These are phyloP conservation scores for Ramularia endophylla DNA, from an alignment of 2,329 filamentous ascomycete species.

Conservation along the genomic window DNA sequence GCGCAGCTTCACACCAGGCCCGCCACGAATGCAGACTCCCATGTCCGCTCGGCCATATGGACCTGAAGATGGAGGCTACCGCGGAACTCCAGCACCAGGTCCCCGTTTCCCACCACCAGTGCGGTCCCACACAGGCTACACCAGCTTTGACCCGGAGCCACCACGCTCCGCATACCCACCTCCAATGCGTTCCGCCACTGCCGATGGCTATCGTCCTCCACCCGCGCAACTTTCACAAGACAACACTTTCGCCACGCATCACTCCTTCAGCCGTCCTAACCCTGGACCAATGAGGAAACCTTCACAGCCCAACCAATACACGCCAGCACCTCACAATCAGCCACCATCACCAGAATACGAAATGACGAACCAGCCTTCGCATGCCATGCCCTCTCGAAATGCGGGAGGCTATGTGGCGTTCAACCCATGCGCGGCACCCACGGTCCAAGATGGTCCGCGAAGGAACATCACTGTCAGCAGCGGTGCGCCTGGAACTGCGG, in stretches of 20 bases:
- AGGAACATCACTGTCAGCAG: too few species aligned
- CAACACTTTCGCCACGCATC: not conserved
- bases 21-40: conserved; percentile 9
- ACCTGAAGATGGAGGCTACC: not conserved
- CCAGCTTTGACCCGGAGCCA: conserved; percentile 11
- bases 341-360: not conserved
- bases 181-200: conserved; percentile 22
- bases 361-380: not conserved
- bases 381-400: not conserved
- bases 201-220: conserved; percentile 19
- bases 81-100: conserved; percentile 3
- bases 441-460: too few species aligned
- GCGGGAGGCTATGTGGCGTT: not conserved
- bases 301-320: not conserved
- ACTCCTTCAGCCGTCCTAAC: not conserved
- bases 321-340: not conserved
- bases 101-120: conserved; percentile 14
- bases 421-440: not conserved
- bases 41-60: conserved; percentile 7
- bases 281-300: not conserved
- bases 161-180: conserved; percentile 9
- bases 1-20: conserved; percentile 5
- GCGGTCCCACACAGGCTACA: conserved; percentile 12
- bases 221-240: conserved; percentile 6
- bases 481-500: too few species aligned